Percentiles rank a stretch among this genome's conserved stretches.
Evolutionary conservation across 2,329 filamentous ascomycete species (phyloP).

Genomic region (Fonsecaea nubica): DNA sequence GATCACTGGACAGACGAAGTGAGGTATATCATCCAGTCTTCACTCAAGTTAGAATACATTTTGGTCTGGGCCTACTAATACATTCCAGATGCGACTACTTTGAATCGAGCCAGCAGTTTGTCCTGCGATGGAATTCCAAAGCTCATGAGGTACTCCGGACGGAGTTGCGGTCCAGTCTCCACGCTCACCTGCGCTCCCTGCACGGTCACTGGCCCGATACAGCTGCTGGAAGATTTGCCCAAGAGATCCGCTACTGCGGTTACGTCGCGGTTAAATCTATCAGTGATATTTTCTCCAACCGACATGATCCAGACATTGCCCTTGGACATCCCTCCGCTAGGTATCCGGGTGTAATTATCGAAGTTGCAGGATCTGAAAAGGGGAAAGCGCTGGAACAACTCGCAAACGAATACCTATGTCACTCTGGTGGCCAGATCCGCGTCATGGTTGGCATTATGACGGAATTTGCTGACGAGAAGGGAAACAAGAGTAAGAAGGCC

Average conservation of each 20-base stretch:
- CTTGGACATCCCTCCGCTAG: too few relatives aligned
- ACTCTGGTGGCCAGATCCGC: not conserved
- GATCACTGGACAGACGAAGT: too few relatives aligned
- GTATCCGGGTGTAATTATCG: conserved; percentile 2
- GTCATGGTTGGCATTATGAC: not conserved
- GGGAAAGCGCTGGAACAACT: not conserved
- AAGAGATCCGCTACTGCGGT: not conserved
- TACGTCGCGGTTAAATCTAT: not conserved
- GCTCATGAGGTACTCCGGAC: not conserved
- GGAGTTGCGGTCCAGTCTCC: not conserved
- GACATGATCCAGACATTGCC: too few relatives aligned
- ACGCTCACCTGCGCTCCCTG: not conserved
- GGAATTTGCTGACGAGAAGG: not conserved
- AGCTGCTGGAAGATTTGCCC: conserved; percentile 8
- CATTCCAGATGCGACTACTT: conserved; percentile 4
- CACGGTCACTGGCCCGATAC: not conserved
- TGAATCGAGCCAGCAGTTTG: conserved; percentile 6
- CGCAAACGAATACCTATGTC: not conserved
- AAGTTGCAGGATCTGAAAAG: not conserved
- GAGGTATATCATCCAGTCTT: too few relatives aligned
- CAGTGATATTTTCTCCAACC: too few relatives aligned
- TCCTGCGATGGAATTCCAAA: not conserved
- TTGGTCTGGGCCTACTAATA: not conserved
- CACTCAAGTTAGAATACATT: too few relatives aligned
- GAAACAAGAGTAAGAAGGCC: not conserved